Percentiles rank a stretch among this genome's conserved stretches.
These are phyloP conservation scores for Exophiala lecanii-corni DNA, from an alignment of 2,329 filamentous ascomycete species.

Conservation along the genomic window DNA sequence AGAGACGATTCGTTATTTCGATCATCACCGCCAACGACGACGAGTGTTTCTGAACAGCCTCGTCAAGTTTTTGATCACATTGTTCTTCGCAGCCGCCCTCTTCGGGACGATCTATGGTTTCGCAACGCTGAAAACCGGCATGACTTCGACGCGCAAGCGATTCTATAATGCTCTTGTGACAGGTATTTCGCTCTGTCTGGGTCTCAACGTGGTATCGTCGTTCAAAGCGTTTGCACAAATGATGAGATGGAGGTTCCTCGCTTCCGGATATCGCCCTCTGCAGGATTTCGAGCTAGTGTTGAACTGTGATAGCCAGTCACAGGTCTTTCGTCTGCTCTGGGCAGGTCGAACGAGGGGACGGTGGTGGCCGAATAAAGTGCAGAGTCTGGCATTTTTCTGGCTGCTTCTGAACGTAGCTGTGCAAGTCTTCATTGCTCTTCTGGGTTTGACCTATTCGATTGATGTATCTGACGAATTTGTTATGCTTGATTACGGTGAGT, in stretches of 20 bases:
- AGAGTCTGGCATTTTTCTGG: slow-evolving; percentile 15
- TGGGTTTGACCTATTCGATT: slow-evolving; percentile 24
- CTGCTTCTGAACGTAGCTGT: slow-evolving; percentile 16
- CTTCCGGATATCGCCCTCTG: slow-evolving; percentile 16
- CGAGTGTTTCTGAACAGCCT: slow-evolving; percentile 18
- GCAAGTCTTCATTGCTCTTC: slow-evolving; percentile 18
- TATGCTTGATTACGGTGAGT: no score
- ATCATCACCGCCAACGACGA: slow-evolving; percentile 14
- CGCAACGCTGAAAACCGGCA: slow-evolving; percentile 5
- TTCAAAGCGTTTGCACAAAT: slow-evolving; percentile 17
- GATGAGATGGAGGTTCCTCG: slow-evolving; percentile 21
- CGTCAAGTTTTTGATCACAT: slow-evolving; percentile 18
- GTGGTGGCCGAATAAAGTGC: slow-evolving; percentile 15
- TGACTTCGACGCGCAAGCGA: slow-evolving; percentile 12
- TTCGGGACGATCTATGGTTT: slow-evolving; percentile 14
- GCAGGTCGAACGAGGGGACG: slow-evolving; percentile 12
- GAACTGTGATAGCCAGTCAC: slow-evolving; percentile 17
- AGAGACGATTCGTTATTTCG: slow-evolving; percentile 17
- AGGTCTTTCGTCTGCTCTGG: slow-evolving; percentile 20
- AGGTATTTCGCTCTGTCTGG: slow-evolving; percentile 14
- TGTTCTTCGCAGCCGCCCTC: slow-evolving; percentile 15
- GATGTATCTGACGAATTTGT: slow-evolving; percentile 15
- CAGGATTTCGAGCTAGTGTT: slow-evolving; percentile 17
- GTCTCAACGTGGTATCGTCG: slow-evolving; percentile 16
- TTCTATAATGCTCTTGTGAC: slow-evolving; percentile 20